phyloP scores from a whole-genome alignment of 371 early-diverging fungal genomes.

The Syncephalastrum racemosum region DNA sequence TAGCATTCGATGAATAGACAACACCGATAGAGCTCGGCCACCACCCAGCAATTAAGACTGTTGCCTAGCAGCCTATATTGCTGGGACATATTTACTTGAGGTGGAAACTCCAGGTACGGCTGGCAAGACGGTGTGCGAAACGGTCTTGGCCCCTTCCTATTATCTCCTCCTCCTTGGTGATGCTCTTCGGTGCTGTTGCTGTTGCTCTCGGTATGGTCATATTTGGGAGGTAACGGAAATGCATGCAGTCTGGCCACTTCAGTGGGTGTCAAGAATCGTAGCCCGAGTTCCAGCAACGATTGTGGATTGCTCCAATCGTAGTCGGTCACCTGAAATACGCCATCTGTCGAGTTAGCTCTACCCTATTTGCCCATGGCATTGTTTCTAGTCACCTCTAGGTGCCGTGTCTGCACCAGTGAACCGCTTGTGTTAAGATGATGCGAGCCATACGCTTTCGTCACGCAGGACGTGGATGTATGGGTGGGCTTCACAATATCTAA shows the following conservation, averaged over 20 bases:
- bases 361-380: neutral
- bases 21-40: slow-evolving; percentile 59
- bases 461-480: slow-evolving; percentile 58
- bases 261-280: slow-evolving; percentile 75
- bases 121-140: slow-evolving; percentile 20
- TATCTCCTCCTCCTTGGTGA: neutral
- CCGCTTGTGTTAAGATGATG: slow-evolving; percentile 69
- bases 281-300: slow-evolving; percentile 55
- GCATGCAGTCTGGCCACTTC: slow-evolving; percentile 79
- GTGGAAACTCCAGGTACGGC: slow-evolving; percentile 54
- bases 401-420: slow-evolving; percentile 59
- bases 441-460: slow-evolving; percentile 79
- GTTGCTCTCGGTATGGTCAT: neutral
- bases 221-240: slow-evolving; percentile 52
- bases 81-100: slow-evolving; percentile 49
- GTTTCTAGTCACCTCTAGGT: slow-evolving; percentile 33
- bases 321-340: slow-evolving; percentile 14
- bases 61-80: slow-evolving; percentile 73
- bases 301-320: slow-evolving; percentile 53
- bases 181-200: neutral
- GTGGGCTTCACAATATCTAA: slow-evolving; percentile 58
- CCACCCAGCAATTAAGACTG: slow-evolving; percentile 72
- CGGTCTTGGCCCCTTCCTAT: slow-evolving; percentile 2
- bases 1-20: neutral
- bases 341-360: neutral